Conservation (phyloP, 805 yeast species). For the Wickerhamiella sorbophila region DNA sequence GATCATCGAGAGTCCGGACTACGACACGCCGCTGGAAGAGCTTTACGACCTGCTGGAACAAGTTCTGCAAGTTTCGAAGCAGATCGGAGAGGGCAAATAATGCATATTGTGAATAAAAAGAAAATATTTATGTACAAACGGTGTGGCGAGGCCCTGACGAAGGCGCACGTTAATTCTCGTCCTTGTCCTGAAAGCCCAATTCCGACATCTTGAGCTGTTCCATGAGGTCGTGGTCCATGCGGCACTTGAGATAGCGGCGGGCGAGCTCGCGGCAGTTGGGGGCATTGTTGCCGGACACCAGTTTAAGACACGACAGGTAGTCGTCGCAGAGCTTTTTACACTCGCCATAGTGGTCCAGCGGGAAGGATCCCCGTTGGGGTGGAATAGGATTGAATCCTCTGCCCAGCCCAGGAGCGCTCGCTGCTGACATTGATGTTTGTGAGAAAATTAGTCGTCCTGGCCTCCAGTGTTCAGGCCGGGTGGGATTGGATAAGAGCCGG, state of each 20-base stretch:
- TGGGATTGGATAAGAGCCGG: not conserved
- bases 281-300: constrained; percentile 70
- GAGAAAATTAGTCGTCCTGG: not conserved
- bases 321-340: constrained; percentile 62
- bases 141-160: too few relatives aligned
- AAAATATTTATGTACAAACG: too few relatives aligned
- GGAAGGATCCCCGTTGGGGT: constrained; percentile 94
- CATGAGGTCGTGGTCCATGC: constrained; percentile 73
- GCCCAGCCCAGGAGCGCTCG: constrained; percentile 21
- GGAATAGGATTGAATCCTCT: constrained; percentile 50
- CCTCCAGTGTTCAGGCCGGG: not conserved
- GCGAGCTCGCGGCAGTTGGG: constrained; percentile 83
- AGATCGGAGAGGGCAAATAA: too few relatives aligned
- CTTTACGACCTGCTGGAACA: not conserved
- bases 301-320: constrained; percentile 64
- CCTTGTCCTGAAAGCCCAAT: constrained; percentile 30
- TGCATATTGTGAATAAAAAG: too few relatives aligned
- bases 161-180: not conserved
- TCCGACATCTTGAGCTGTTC: constrained; percentile 44
- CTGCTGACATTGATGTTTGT: constrained; percentile 19
- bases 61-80: not conserved
- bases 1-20: not conserved
- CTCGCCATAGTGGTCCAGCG: constrained; percentile 78
- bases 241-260: constrained; percentile 62
- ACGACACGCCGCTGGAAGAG: not conserved